Evolutionary conservation across 371 early-diverging fungal genomes (phyloP), one percentile per base, ranked within the genome.

Genomic region (Nematocida ausubeli): DNA sequence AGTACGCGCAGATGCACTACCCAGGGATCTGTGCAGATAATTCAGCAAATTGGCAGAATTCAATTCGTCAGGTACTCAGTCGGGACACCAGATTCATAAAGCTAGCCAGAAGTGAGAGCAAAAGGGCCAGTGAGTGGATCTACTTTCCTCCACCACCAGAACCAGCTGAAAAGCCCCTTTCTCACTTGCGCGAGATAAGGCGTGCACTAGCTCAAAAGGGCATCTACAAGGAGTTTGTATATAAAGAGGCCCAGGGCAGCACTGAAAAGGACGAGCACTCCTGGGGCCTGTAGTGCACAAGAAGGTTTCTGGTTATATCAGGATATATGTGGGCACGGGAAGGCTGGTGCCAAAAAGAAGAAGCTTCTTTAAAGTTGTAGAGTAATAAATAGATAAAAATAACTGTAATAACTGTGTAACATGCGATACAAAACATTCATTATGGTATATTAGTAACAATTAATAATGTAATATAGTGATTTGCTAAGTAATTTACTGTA

Each of bases 41-140:
- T n/a, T n/a, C n/a, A 6, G 14, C 16, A 22, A 51, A 24, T 3
- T 66, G 66, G 73, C 9, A 47, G 35, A 65, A 42, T 26, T 65
- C 37, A 2, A 54, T 75, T 6, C 66, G 67, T 2, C 78, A 75
- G 30, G 40, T 42, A 1, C 78, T 75, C 67, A 66, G 67, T 66
- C 24, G 52, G 35, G 67, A 75, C 34, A 24, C 34, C 3, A 6
- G 56, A 3, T 75, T 75, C 37, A 66, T 75, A 5, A 47, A 52
- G 40, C 66, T 75, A 7, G 42, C 30, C 35, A 42, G 50, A 24
- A 5, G 30, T 6, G 16, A 7, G 40, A 35, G 67, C 19, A 14
- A 14, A 0, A 26, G 47, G 5, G 52, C 35, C 2, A 69, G 39
- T 30, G 78, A 75, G 49, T 75, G 78, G 78, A 75, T 64, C 1